These are phyloP conservation scores for Colletotrichum cereale DNA, from an alignment of 2,329 filamentous ascomycete species.

Conservation along the genomic window DNA sequence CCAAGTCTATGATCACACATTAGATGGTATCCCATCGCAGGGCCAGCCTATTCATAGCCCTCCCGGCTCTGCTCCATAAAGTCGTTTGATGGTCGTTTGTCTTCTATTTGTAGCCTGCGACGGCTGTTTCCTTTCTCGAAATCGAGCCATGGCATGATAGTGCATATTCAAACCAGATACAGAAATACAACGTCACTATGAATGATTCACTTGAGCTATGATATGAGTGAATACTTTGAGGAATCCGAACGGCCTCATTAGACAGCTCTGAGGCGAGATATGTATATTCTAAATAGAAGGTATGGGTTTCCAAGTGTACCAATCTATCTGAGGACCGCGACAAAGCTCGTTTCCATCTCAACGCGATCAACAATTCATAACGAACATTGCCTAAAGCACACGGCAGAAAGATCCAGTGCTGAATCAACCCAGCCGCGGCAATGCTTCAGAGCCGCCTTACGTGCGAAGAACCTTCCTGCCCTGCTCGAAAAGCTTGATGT, in stretches of 20 bases:
- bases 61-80: not conserved
- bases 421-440: not conserved
- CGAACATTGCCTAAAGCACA: not conserved
- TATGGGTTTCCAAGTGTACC: too few relatives aligned
- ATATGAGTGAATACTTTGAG: not conserved
- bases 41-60: not conserved
- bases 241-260: too few relatives aligned
- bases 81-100: not conserved
- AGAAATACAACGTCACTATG: not conserved
- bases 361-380: not conserved
- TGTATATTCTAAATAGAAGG: not conserved
- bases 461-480: conserved; percentile 45
- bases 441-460: not conserved
- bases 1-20: not conserved
- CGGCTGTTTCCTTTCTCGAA: not conserved
- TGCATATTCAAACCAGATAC: too few relatives aligned
- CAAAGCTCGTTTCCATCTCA: not conserved
- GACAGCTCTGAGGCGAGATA: not conserved
- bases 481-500: conserved; percentile 60
- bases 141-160: not conserved
- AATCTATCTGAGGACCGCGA: not conserved
- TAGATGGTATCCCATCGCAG: not conserved
- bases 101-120: not conserved
- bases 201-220: too few relatives aligned
- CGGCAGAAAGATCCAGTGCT: not conserved